These are phyloP conservation scores for Candida buenavistaensis DNA, from an alignment of 1,139 yeast genomes.

Conservation along the genomic window DNA sequence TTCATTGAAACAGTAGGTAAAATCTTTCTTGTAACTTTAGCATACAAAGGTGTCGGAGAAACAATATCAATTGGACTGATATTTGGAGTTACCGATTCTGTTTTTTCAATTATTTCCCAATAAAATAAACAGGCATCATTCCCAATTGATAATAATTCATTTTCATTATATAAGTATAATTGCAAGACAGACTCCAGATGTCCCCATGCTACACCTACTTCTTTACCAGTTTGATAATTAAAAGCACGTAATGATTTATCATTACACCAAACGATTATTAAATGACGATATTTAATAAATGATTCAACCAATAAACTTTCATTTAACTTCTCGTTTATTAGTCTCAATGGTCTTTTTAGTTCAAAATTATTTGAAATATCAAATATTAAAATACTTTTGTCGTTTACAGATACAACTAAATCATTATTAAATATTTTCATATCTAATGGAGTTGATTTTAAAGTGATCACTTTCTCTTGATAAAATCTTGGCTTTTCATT, in stretches of 20 bases:
- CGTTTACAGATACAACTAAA: slow-evolving; percentile 53
- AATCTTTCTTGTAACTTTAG: slow-evolving; percentile 37
- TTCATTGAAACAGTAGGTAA: slow-evolving; percentile 22
- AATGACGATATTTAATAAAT: slow-evolving; percentile 26
- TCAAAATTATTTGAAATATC: slow-evolving; percentile 35
- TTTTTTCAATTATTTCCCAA: slow-evolving; percentile 34
- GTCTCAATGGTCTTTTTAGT: slow-evolving; percentile 37
- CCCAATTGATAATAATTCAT: slow-evolving; percentile 41
- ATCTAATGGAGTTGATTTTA: slow-evolving; percentile 49
- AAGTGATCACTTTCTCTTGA: slow-evolving; percentile 48
- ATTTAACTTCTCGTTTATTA: slow-evolving; percentile 31
- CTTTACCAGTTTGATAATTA: slow-evolving; percentile 44
- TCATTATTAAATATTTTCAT: slow-evolving; percentile 34
- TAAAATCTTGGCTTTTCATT: slow-evolving; percentile 12
- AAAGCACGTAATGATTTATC: slow-evolving; percentile 61
- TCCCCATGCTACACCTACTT: slow-evolving; percentile 58
- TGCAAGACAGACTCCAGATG: slow-evolving; percentile 60
- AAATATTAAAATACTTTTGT: slow-evolving; percentile 46
- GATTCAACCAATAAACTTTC: slow-evolving; percentile 47
- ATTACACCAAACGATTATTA: slow-evolving; percentile 42
- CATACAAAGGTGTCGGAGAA: slow-evolving; percentile 18
- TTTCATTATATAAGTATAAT: slow-evolving; percentile 19
- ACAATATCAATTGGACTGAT: no score
- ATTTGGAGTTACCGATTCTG: no score
- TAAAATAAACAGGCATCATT: slow-evolving; percentile 53